Evolutionary conservation across 2,329 filamentous ascomycete genomes (phyloP), one percentile per base, ranked within the genome.

Genomic region (Penicillium brasilianum): DNA sequence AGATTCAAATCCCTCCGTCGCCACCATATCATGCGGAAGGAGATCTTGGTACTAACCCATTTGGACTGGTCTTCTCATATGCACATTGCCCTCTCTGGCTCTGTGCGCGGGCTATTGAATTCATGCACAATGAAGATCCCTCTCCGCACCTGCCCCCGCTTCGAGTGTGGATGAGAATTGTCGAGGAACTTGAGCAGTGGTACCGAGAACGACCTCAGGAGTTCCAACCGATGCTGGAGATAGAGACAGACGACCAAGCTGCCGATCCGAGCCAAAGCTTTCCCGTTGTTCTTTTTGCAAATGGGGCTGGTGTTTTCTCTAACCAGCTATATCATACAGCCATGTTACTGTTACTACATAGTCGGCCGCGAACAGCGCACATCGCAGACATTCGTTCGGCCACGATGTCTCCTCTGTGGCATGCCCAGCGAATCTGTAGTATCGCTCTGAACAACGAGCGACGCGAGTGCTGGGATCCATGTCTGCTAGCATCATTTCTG

Each of bases 301-400:
- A 78, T 50, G 78, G 78, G 0, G 76, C 80, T 0, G 80, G 77
- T 0, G 69, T 77, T 4, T 76, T 81, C 2, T 78, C 77, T 2
- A 87, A 85, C 61, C 84, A 86, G 65, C 73, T 86, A 2, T 86
- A 85, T 66, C 85, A 87, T 64, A 84, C 84, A 0, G 82, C 83
- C 2, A 83, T 84, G 75, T 69, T 85, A 8, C 69, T 85, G 0
- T 71, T 87, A 58, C 76, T 87, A 18, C 82, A 82, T 58, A 78
- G 81, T 65, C 82, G 81, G 60, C 84, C 84, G 18, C 77, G 80
- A 4, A 82, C 78, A 2, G 69, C 79, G 4, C 72, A 70, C 8
- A 67, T 73, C 1, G 66, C 71, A 13, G 70, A 71, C 22, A 70
- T 73, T 8, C 70, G 64, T 61, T 64, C 77, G 66, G 52, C 74